Evolutionary conservation across 495 filamentous ascomycete genomes (phyloP).

Genomic region (Neurospora hispaniola): DNA sequence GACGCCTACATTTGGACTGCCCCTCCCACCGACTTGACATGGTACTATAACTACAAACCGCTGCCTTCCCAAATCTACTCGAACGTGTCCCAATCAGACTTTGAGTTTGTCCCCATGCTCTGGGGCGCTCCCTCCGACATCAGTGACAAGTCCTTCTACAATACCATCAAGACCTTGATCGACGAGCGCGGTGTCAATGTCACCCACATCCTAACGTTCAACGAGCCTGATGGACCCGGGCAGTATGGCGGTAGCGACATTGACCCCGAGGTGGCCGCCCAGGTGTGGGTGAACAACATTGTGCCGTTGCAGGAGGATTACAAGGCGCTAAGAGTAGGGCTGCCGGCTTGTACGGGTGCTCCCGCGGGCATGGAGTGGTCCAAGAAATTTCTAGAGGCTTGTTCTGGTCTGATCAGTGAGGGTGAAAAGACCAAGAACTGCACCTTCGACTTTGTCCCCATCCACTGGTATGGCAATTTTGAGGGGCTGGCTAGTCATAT

Average conservation of each 20-base stretch:
- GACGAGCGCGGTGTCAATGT: slow-evolving; percentile 44
- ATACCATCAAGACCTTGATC: slow-evolving; percentile 40
- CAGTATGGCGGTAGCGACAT: slow-evolving; percentile 49
- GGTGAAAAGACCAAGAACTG: slow-evolving; percentile 36
- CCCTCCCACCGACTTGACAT: slow-evolving; percentile 48
- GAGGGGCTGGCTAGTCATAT: slow-evolving; percentile 62
- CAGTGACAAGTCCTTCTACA: slow-evolving; percentile 44
- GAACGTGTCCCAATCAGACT: slow-evolving; percentile 29
- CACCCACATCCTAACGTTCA: slow-evolving; percentile 57
- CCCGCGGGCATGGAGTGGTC: slow-evolving; percentile 52
- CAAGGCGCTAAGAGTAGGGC: slow-evolving; percentile 44
- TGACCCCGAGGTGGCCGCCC: slow-evolving; percentile 44
- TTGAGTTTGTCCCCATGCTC: slow-evolving; percentile 75
- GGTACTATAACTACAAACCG: slow-evolving; percentile 71
- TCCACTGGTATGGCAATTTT: slow-evolving; percentile 74
- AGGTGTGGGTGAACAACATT: slow-evolving; percentile 55
- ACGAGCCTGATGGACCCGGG: slow-evolving; percentile 55
- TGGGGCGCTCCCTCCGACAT: slow-evolving; percentile 46
- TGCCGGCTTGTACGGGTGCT: slow-evolving; percentile 48
- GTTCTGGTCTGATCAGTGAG: slow-evolving; percentile 31
- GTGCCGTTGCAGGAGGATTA: slow-evolving; percentile 44
- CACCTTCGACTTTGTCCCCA: slow-evolving; percentile 57
- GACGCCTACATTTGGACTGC: slow-evolving; percentile 53
- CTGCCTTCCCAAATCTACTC: slow-evolving; percentile 40
- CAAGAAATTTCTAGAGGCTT: slow-evolving; percentile 46